These are phyloP conservation scores for Fusarium ramigenum DNA, from an alignment of 2,329 filamentous ascomycete genomes.

Conservation along the genomic window DNA sequence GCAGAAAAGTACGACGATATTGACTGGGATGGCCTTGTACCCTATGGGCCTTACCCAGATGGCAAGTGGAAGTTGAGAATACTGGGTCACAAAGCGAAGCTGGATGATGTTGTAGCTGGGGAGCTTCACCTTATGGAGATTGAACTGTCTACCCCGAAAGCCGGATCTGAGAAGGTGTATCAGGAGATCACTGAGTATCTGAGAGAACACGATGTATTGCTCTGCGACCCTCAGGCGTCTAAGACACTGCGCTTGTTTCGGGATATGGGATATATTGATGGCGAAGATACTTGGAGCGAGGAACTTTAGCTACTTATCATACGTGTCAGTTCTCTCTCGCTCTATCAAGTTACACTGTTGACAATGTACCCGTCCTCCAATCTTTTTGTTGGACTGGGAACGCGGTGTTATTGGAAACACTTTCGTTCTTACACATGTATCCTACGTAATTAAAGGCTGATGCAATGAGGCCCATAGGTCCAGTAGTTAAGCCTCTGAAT, in stretches of 20 bases:
- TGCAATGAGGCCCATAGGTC: not conserved
- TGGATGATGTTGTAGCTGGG: constrained; percentile 33
- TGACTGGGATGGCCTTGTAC: constrained; percentile 28
- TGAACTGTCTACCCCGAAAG: constrained; percentile 23
- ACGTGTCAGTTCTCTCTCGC: not conserved
- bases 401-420: not conserved
- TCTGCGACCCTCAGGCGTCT: constrained; percentile 28
- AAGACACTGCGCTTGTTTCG: constrained; percentile 32
- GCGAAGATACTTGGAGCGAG: not conserved
- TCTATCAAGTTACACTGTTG: not conserved
- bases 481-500: not conserved
- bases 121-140: constrained; percentile 36
- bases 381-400: not conserved
- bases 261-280: constrained; percentile 18
- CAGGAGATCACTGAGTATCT: constrained; percentile 16
- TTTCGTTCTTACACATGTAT: not conserved
- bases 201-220: constrained; percentile 15
- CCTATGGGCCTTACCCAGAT: constrained; percentile 29
- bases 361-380: no score
- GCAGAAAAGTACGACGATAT: constrained; percentile 30
- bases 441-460: not conserved
- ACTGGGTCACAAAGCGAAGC: constrained; percentile 27
- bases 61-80: constrained; percentile 36
- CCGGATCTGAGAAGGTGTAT: constrained; percentile 17
- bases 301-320: constrained; percentile 3